Percentiles rank a stretch among this genome's conserved stretches.
phyloP scores from a whole-genome alignment of 441 rosid species.

The Arabidopsis hybrid region DNA sequence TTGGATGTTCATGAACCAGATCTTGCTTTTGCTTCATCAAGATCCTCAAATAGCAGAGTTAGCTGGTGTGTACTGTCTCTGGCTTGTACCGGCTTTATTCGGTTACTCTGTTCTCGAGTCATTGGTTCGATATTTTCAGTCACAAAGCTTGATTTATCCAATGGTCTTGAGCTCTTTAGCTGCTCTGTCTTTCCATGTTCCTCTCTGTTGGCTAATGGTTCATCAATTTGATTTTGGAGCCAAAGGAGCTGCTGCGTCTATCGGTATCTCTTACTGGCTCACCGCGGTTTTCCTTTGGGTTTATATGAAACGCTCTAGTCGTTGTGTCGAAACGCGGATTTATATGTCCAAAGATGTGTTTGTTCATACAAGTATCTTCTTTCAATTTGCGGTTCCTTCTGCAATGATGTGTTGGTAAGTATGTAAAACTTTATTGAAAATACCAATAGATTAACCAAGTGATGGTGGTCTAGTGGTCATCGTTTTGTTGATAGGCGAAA shows the following conservation, averaged over 20 bases:
- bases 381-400: constrained; percentile 58
- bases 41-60: constrained; percentile 56
- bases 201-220: constrained; percentile 59
- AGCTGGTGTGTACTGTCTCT: constrained; percentile 55
- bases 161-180: constrained; percentile 50
- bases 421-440: background rate
- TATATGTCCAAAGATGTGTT: constrained; percentile 34
- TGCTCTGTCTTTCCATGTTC: constrained; percentile 49
- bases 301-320: constrained; percentile 48
- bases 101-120: constrained; percentile 58
- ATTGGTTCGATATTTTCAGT: constrained; percentile 53
- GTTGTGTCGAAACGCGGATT: constrained; percentile 48
- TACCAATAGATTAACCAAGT: background rate
- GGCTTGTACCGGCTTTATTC: constrained; percentile 63
- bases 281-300: constrained; percentile 56
- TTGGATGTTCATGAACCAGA: constrained; percentile 62
- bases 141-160: constrained; percentile 59
- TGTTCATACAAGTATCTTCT: constrained; percentile 41
- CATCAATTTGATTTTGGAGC: constrained; percentile 49
- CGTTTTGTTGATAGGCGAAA: too few relatives aligned
- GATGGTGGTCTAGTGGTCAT: background rate
- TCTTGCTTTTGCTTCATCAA: constrained; percentile 55
- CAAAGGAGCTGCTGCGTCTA: constrained; percentile 58
- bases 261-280: constrained; percentile 57
- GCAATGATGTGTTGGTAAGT: constrained; percentile 55